phyloP scores from a whole-genome alignment of 2,329 filamentous ascomycete genomes.

The Biscogniauxia marginata region DNA sequence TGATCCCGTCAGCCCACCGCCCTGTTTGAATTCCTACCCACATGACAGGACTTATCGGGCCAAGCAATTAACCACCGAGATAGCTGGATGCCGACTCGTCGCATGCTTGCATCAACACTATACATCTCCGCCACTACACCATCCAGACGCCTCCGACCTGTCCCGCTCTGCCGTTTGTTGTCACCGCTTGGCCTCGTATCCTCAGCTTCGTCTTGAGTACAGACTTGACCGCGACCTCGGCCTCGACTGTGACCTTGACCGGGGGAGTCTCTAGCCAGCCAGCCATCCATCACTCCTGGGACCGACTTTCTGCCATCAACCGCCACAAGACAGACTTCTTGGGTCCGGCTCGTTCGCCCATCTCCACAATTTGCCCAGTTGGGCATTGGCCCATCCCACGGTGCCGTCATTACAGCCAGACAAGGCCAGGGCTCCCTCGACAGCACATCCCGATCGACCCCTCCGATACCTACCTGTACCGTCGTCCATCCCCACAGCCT shows the following conservation, averaged over 20 bases:
- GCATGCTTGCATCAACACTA: background rate
- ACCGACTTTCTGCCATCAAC: background rate
- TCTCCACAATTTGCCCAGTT: background rate
- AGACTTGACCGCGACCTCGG: background rate
- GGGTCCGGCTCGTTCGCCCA: background rate
- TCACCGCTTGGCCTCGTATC: background rate
- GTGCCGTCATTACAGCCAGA: background rate
- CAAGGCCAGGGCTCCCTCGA: background rate
- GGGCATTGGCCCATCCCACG: background rate
- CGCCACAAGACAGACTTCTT: background rate
- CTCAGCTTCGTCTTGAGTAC: background rate
- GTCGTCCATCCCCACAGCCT: constrained; percentile 14
- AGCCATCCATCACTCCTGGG: background rate
- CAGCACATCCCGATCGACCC: constrained; percentile 5
- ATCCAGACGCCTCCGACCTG: background rate
- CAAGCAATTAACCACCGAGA: background rate
- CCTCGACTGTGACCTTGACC: background rate
- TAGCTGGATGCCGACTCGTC: background rate
- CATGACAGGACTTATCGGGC: background rate
- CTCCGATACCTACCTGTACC: constrained; percentile 6
- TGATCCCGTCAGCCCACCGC: background rate
- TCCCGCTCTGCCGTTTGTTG: background rate
- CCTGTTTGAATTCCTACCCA: background rate
- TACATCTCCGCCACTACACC: background rate
- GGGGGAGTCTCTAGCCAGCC: background rate